phyloP scores from a whole-genome alignment of 2,329 filamentous ascomycete genomes.

The Cladophialophora yegresii region DNA sequence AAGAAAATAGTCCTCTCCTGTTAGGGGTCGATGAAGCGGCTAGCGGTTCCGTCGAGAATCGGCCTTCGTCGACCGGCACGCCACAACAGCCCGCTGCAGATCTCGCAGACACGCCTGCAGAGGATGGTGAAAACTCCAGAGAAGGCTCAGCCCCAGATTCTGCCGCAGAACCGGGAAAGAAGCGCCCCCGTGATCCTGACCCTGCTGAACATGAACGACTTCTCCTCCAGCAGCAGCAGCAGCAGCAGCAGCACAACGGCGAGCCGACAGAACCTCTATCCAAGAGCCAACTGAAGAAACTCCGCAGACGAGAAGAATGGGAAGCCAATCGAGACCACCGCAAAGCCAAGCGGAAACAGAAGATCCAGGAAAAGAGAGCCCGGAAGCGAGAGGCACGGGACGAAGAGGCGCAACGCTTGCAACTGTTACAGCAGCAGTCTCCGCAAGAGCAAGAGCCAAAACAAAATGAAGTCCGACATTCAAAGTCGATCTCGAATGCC shows the following conservation, averaged over 20 bases:
- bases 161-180: neutral
- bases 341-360: constrained; percentile 61
- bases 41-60: neutral
- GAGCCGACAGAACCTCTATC: constrained; percentile 55
- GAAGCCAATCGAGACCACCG: constrained; percentile 67
- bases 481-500: neutral
- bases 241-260: constrained; percentile 13
- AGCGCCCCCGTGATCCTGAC: neutral
- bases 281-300: constrained; percentile 83
- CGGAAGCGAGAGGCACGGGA: constrained; percentile 48
- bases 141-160: neutral
- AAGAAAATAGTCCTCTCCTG: constrained; percentile 3
- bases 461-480: constrained; percentile 21
- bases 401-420: constrained; percentile 39
- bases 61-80: neutral
- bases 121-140: neutral
- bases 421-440: constrained; percentile 35
- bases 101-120: neutral
- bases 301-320: constrained; percentile 71
- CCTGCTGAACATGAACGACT: neutral
- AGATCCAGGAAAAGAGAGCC: constrained; percentile 56
- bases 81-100: neutral
- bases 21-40: neutral
- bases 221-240: neutral
- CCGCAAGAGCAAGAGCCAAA: constrained; percentile 16